These are phyloP conservation scores for Trichaptum fuscoviolaceum DNA, from an alignment of 768 basidiomycete species.

Conservation along the genomic window DNA sequence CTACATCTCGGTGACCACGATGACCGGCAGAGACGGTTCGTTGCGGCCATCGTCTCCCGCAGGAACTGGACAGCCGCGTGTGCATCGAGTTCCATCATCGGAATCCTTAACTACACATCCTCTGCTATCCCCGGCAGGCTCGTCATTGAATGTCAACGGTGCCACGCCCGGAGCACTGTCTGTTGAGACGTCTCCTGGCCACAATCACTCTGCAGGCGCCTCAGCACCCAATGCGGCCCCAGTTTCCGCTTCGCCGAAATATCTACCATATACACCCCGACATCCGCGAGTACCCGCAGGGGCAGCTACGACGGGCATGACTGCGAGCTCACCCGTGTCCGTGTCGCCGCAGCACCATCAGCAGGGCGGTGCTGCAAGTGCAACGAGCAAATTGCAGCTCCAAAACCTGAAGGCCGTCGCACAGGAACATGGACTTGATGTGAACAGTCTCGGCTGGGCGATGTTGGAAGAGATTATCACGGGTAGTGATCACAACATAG, in stretches of 20 bases:
- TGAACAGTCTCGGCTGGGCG: constrained; percentile 64
- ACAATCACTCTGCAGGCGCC: not conserved
- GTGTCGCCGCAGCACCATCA: constrained; percentile 37
- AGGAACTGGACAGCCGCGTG: not conserved
- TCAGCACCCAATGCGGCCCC: constrained; percentile 12
- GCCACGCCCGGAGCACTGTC: constrained; percentile 24
- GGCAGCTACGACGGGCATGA: constrained; percentile 39
- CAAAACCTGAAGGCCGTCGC: constrained; percentile 71
- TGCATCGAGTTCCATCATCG: constrained; percentile 37
- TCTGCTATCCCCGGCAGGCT: constrained; percentile 44
- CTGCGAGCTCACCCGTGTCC: constrained; percentile 33
- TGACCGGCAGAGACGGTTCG: not conserved
- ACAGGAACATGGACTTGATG: constrained; percentile 62
- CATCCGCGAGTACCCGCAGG: constrained; percentile 50
- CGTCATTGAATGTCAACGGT: constrained; percentile 24
- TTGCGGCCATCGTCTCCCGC: not conserved
- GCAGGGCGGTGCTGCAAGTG: constrained; percentile 39
- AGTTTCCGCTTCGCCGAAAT: constrained; percentile 36
- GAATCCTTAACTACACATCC: constrained; percentile 63
- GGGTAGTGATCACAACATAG: constrained; percentile 39
- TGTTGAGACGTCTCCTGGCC: constrained; percentile 12
- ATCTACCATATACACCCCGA: constrained; percentile 74
- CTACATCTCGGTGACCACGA: not conserved
- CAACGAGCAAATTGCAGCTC: constrained; percentile 62
- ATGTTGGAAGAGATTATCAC: constrained; percentile 68